A percentile compares a stretch with the other conserved stretches of the same genome.
Conservation (phyloP, 352 stramenopile genomes). For the Pythium grandisporangium region DNA sequence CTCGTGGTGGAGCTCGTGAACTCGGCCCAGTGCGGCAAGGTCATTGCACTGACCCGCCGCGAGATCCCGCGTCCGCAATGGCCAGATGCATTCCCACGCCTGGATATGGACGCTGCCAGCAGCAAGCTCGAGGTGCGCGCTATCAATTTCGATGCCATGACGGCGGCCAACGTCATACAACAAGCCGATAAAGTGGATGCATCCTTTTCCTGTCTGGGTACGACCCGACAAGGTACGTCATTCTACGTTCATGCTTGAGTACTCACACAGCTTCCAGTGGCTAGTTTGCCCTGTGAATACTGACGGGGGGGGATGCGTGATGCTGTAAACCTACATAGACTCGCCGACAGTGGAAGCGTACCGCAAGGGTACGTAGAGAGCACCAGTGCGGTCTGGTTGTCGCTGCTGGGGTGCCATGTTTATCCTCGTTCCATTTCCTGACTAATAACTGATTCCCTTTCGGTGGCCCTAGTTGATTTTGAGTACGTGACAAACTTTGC, state of each 20-base stretch:
- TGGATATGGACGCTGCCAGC: conserved; percentile 25
- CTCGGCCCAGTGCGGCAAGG: conserved; percentile 39
- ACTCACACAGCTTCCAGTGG: not conserved
- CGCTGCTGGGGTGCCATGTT: not conserved
- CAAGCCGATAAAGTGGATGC: conserved; percentile 36
- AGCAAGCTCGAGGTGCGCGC: conserved; percentile 41
- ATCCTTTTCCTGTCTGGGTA: conserved; percentile 64
- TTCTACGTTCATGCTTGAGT: not conserved
- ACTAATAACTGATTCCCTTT: not conserved
- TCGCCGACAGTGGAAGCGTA: conserved; percentile 50
- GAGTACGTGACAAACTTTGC: conserved; percentile 53
- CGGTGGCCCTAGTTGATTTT: conserved; percentile 51
- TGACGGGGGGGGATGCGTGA: too few species aligned
- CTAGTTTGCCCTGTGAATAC: not conserved
- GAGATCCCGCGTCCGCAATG: conserved; percentile 37
- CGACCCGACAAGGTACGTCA: conserved; percentile 43
- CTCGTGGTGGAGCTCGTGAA: conserved; percentile 56
- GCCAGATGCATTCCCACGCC: conserved; percentile 26
- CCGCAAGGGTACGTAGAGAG: conserved; percentile 30
- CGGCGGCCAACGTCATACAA: conserved; percentile 16
- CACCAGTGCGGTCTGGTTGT: not conserved
- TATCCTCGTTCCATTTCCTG: not conserved
- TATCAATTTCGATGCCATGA: conserved; percentile 47
- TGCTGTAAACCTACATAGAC: conserved; percentile 14
- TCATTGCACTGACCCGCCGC: conserved; percentile 48